Evolutionary conservation across 2,329 filamentous ascomycete species (phyloP).

Genomic region (Talaromyces atroroseus): DNA sequence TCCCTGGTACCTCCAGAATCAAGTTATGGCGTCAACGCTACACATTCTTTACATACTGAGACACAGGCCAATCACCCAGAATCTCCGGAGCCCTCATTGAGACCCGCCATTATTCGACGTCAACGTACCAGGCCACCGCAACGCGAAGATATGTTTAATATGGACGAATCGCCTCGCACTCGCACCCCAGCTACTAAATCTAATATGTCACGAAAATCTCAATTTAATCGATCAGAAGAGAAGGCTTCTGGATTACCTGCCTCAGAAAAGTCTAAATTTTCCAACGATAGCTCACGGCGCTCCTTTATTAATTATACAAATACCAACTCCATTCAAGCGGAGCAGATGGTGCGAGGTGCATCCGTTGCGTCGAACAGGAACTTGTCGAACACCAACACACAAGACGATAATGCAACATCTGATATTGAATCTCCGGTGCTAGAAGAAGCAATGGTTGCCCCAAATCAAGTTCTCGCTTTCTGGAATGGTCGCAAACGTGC

Average conservation of each 20-base stretch:
- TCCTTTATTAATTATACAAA: neutral
- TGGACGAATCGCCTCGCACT: constrained; percentile 30
- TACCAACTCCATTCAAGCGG: constrained; percentile 10
- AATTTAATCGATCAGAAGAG: neutral
- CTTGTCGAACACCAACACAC: neutral
- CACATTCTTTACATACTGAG: constrained; percentile 15
- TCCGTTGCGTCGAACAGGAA: neutral
- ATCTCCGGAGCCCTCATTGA: constrained; percentile 14
- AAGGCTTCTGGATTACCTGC: neutral
- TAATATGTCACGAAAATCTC: neutral
- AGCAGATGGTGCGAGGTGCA: neutral
- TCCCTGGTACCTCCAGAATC: constrained; percentile 19
- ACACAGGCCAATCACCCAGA: constrained; percentile 15
- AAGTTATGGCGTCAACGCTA: constrained; percentile 15
- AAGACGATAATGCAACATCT: constrained; percentile 1
- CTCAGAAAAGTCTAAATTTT: constrained; percentile 8
- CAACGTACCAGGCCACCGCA: constrained; percentile 21
- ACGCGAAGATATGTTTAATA: constrained; percentile 32
- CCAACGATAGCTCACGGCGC: constrained; percentile 15
- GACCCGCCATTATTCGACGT: constrained; percentile 16
- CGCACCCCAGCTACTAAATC: constrained; percentile 1
- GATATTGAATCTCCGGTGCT: constrained; percentile 9
- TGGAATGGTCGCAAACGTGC: constrained; percentile 52
- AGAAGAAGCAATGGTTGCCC: constrained; percentile 30
- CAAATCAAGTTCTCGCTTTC: constrained; percentile 53